Base-by-base conservation (phyloP, 2,329 filamentous ascomycete genomes). In the Biscogniauxia marginata region DNA sequence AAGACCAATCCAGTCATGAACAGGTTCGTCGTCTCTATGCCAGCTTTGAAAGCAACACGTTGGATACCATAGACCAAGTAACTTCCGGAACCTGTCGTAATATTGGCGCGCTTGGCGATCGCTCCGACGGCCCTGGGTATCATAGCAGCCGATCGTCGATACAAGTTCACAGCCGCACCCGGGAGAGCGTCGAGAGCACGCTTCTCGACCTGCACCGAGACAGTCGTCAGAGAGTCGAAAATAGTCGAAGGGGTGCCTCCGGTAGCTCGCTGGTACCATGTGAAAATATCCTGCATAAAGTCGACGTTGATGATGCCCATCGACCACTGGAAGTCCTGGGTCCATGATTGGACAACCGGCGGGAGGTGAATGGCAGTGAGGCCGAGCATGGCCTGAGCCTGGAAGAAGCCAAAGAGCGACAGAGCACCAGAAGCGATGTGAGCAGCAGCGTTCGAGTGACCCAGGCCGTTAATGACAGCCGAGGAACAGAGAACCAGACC, bases 251-350 rank as follows among this genome's bases (percentile, higher is more conserved):
- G 89, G 13, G 83, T 89, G 61, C 91, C 91, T 52, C 91, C 91
- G 1, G 91, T 96, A 1, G 91, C 83, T 56, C 90, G 87, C 75
- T 93, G 91, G 73, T 96, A 96, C 91, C 91, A 96, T 25, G 90
- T 93, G 55, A 89, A 87, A 67, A 95, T 87, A 19, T 77, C 79
- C 73, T 96, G 89, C 72, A 96, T 80, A 73, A 95, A 95, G 30
- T 79, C 77, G 52, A 95, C 82, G 52, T 84, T 84, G 70, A 96
- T 93, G 64, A 96, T 90, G 66, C 91, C 91, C 89, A 96, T 92
- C 68, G 86, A 91, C 91, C 91, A 96, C 71, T 92, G 87, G 78
- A 96, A 95, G 73, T 95, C 92, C 75, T 95, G 91, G 0, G 90
- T 95, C 91, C 91, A 96, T 0, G 90, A 84, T 66, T 88, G 82